Base-by-base conservation (phyloP, 1,284 basidiomycete species). In the Malassezia nana region DNA sequence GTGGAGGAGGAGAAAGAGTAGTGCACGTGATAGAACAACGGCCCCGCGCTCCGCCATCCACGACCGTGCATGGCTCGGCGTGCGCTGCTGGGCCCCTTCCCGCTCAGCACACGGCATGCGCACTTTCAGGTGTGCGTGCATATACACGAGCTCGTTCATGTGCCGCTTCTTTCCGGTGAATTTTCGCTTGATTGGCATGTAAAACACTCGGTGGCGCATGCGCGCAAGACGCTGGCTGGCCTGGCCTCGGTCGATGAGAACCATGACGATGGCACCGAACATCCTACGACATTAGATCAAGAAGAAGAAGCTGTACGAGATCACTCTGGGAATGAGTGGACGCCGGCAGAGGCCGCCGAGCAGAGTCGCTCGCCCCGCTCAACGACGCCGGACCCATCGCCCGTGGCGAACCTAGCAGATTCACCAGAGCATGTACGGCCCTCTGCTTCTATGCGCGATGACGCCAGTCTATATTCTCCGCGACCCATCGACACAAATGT, bases 141-240 rank as follows among this genome's bases (percentile, higher is more conserved):
- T 29, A 79, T 88, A 39, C 84, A 87, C 72, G 81, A 87, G 63
- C 79, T 88, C 26, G 78, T 80, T 38, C 84, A 82, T 65, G 82
- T 89, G 0, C 86, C 86, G 0, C 80, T 87, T 57, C 81, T 87
- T 44, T 76, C 77, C 33, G 86, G 86, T 58, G 79, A 85, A 64
- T 88, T 88, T 66, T 81, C 78, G 13, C 80, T 84, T 32, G 78
- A 80, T 44, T 88, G 86, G 86, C 83, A 82, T 70, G 80, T 87
- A 75, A 84, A 83, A 20, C 48, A 56, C 26, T 30, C 54, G 30
- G 46, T 49, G 16, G 35, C 16, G 16, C 35, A 38, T 18, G 18
- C 35, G 8, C 35, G 35, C 18, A 38, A 38, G 35, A 38, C 35
- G 7, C 35, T 38, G 35, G 35, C 35, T 18, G 20, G 35, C 18